Percentiles rank a stretch among this genome's conserved stretches.
These are phyloP conservation scores for Tulasnella sp. DNA, from an alignment of 768 basidiomycete species.

Conservation along the genomic window DNA sequence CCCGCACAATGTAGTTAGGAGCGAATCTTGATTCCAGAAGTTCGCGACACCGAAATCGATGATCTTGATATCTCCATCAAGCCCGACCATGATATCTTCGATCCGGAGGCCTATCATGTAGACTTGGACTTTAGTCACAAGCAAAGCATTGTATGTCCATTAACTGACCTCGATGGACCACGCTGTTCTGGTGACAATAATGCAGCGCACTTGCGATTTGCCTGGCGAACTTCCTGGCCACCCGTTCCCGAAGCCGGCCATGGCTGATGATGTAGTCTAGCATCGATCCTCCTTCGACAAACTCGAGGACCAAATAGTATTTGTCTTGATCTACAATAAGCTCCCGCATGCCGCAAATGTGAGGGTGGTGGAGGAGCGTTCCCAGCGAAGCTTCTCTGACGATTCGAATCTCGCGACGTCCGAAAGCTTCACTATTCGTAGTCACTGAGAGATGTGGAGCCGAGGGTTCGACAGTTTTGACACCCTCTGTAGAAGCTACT, in stretches of 20 bases:
- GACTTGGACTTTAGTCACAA: too few species aligned
- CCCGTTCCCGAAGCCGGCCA: slow-evolving; percentile 89
- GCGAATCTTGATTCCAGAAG: slow-evolving; percentile 69
- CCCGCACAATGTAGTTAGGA: slow-evolving; percentile 92
- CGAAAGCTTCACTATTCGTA: slow-evolving; percentile 62
- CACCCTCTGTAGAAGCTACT: slow-evolving; percentile 47
- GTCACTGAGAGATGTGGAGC: slow-evolving; percentile 28
- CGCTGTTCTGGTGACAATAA: slow-evolving; percentile 94
- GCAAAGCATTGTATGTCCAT: background rate
- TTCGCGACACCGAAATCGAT: slow-evolving; percentile 99
- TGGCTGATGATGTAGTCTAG: slow-evolving; percentile 99
- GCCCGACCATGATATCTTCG: slow-evolving; percentile 98
- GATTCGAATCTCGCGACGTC: slow-evolving; percentile 64
- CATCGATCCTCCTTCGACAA: slow-evolving; percentile 98
- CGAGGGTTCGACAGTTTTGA: slow-evolving; percentile 29
- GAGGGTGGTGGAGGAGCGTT: slow-evolving; percentile 93
- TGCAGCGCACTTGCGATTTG: slow-evolving; percentile 94
- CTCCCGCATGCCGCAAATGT: slow-evolving; percentile 98
- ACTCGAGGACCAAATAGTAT: slow-evolving; percentile 99
- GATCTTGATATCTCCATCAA: slow-evolving; percentile 98
- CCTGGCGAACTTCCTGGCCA: slow-evolving; percentile 92
- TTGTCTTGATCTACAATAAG: slow-evolving; percentile 97
- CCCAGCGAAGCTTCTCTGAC: slow-evolving; percentile 92
- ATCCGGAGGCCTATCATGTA: slow-evolving; percentile 70
- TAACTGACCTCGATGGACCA: slow-evolving; percentile 68